These are phyloP conservation scores for Coemansia sp. DNA, from an alignment of 192 early-diverging fungal species.

Conservation along the genomic window DNA sequence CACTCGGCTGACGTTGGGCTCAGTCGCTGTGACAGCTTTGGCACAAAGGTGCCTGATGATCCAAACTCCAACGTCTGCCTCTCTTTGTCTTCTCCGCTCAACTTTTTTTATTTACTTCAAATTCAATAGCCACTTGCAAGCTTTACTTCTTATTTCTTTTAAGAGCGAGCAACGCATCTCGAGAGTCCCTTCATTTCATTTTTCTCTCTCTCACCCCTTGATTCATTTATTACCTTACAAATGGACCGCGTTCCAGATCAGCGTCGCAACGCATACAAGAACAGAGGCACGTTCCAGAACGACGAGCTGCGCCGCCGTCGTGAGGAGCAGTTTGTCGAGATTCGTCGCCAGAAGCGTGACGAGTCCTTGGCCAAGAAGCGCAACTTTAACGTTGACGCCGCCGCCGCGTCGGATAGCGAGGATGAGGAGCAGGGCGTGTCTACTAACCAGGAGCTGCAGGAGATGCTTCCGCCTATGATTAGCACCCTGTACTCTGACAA, in stretches of 20 bases:
- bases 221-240: constrained; percentile 3
- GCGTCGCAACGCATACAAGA: constrained; percentile 81
- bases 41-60: no score
- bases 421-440: constrained; percentile 73
- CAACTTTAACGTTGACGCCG: constrained; percentile 65
- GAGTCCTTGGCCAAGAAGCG: constrained; percentile 91
- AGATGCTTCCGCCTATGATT: constrained; percentile 79
- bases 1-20: background rate
- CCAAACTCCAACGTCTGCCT: background rate
- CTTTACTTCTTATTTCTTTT: constrained; percentile 8
- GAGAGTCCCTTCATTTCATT: constrained; percentile 8
- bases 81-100: background rate
- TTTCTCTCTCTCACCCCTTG: background rate
- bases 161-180: constrained; percentile 14
- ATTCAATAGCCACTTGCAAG: background rate
- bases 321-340: constrained; percentile 89
- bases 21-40: no score
- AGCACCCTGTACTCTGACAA: constrained; percentile 74
- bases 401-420: constrained; percentile 64
- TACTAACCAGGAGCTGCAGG: constrained; percentile 66
- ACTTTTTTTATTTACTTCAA: background rate
- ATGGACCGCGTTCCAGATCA: constrained; percentile 55
- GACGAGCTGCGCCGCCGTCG: constrained; percentile 92
- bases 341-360: constrained; percentile 94
- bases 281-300: constrained; percentile 78